These are phyloP conservation scores for Xylaria digitata DNA, from an alignment of 2,329 filamentous ascomycete species.

Conservation along the genomic window DNA sequence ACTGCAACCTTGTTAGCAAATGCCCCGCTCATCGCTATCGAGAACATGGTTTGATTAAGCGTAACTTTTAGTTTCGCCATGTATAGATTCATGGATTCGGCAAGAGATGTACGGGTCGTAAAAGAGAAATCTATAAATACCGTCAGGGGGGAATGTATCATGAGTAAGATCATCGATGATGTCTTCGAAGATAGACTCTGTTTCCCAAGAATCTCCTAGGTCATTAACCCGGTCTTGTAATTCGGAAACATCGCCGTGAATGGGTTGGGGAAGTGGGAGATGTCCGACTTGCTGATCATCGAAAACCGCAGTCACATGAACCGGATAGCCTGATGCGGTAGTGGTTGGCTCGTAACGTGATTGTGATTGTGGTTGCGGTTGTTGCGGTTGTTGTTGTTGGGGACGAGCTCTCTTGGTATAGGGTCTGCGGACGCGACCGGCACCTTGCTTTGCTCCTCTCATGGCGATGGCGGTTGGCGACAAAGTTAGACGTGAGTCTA, in stretches of 20 bases:
- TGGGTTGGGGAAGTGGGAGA: conserved; percentile 34
- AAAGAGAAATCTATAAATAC: conserved; percentile 34
- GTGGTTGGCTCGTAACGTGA: conserved; percentile 6
- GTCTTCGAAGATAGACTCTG: conserved; percentile 60
- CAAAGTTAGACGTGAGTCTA: conserved; percentile 11
- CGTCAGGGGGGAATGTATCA: conserved; percentile 54
- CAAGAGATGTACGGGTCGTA: background rate
- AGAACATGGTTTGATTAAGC: background rate
- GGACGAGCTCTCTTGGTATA: conserved; percentile 33
- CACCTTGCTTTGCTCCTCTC: conserved; percentile 33
- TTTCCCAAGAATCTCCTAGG: conserved; percentile 54
- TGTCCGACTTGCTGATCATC: conserved; percentile 42
- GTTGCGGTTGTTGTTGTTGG: conserved; percentile 15
- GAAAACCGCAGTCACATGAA: conserved; percentile 34
- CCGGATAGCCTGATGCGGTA: conserved; percentile 1
- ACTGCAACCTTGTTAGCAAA: conserved; percentile 41
- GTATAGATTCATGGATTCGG: conserved; percentile 1
- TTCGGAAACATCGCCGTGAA: conserved; percentile 35
- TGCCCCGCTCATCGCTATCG: background rate
- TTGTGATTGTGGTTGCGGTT: background rate
- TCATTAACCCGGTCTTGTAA: conserved; percentile 42
- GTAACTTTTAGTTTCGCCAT: background rate
- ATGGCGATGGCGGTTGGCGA: conserved; percentile 22
- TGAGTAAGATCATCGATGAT: conserved; percentile 58
- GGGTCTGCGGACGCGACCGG: conserved; percentile 35